Conservation (phyloP, 352 stramenopile species). For the Globisporangium heterothallicum region DNA sequence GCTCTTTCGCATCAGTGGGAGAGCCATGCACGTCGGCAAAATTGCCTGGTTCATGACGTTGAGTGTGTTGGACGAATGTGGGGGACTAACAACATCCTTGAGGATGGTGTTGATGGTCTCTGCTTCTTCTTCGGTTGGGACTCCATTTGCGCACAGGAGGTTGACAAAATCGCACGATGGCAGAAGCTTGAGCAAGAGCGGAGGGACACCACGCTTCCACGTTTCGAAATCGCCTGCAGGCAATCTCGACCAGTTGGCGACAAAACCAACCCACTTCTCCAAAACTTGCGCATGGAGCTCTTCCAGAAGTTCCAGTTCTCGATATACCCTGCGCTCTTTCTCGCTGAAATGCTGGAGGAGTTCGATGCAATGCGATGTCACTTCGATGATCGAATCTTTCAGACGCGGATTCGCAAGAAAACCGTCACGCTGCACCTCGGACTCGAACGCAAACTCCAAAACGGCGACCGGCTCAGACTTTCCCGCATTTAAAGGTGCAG, state of each 20-base stretch:
- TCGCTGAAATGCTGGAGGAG: not conserved
- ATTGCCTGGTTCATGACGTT: slow-evolving; percentile 10
- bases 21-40: slow-evolving; percentile 5
- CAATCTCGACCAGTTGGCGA: slow-evolving; percentile 7
- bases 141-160: slow-evolving; percentile 1
- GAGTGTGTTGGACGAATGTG: slow-evolving; percentile 7
- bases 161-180: slow-evolving; percentile 4
- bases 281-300: not conserved
- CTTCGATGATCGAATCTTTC: not conserved
- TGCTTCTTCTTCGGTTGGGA: not conserved
- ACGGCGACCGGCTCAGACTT: not conserved
- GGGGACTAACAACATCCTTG: not conserved
- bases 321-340: not conserved
- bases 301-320: not conserved
- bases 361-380: not conserved
- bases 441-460: slow-evolving; percentile 14
- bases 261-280: slow-evolving; percentile 7
- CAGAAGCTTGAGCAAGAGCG: slow-evolving; percentile 4
- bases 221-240: not conserved
- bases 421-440: slow-evolving; percentile 4
- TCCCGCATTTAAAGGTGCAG: not conserved
- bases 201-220: slow-evolving; percentile 1
- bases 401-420: slow-evolving; percentile 3
- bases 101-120: slow-evolving; percentile 5
- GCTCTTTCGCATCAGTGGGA: not conserved